Conservation (phyloP, 495 filamentous ascomycete genomes). For the Tetracladium marchalianum region DNA sequence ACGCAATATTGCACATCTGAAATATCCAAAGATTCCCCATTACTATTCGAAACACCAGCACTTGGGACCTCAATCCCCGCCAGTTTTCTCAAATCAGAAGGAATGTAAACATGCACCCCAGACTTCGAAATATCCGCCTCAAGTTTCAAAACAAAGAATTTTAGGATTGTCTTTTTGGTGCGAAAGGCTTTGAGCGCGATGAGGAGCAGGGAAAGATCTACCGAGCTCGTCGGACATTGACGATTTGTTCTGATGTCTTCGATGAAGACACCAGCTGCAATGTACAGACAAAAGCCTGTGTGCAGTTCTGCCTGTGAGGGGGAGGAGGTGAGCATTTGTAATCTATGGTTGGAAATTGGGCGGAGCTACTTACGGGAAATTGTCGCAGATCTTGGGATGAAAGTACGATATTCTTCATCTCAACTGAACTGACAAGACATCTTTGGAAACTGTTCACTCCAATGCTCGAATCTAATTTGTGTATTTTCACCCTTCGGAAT, state of each 20-base stretch:
- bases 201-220: constrained; percentile 1
- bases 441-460: constrained; percentile 77
- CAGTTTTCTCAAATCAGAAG: background rate
- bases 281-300: constrained; percentile 85
- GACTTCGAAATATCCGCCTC: background rate
- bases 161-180: background rate
- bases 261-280: constrained; percentile 84
- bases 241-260: constrained; percentile 70
- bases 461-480: constrained; percentile 61
- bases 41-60: background rate
- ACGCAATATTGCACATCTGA: no score
- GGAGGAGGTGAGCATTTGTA: background rate
- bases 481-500: constrained; percentile 87
- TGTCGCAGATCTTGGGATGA: background rate
- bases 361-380: background rate
- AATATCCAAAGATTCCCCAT: constrained; percentile 10
- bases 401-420: constrained; percentile 42
- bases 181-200: background rate
- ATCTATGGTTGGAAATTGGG: background rate
- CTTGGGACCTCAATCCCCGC: background rate
- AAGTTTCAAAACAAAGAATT: background rate
- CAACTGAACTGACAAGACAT: constrained; percentile 82
- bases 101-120: background rate
- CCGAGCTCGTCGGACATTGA: background rate
- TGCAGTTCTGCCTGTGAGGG: constrained; percentile 75